These are phyloP conservation scores for Agrocybe praecox DNA, from an alignment of 768 basidiomycete genomes.

Conservation along the genomic window DNA sequence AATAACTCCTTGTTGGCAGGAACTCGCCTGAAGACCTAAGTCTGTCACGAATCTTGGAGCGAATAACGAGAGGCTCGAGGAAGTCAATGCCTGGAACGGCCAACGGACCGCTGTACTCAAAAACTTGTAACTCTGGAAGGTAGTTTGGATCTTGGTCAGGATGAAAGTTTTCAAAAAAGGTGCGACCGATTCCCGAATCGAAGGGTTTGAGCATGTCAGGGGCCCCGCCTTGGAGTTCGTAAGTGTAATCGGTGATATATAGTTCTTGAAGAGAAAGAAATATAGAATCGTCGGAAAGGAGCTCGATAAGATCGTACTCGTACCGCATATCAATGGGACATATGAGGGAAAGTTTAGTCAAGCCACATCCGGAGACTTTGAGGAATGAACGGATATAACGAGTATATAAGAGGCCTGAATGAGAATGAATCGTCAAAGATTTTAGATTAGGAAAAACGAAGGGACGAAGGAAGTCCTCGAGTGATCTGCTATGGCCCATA, in stretches of 20 bases:
- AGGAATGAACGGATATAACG: not conserved
- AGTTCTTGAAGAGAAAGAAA: not conserved
- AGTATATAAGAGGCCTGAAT: not conserved
- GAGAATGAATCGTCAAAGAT: not conserved
- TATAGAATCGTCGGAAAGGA: not conserved
- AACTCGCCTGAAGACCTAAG: not conserved
- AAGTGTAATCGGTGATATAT: not conserved
- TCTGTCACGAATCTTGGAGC: not conserved
- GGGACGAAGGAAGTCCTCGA: not conserved
- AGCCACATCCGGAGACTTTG: not conserved
- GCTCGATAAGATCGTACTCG: not conserved
- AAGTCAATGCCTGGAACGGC: not conserved
- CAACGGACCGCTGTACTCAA: not conserved
- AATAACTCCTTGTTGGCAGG: not conserved
- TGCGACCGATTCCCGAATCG: not conserved
- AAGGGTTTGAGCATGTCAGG: not conserved
- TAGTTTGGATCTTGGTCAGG: not conserved
- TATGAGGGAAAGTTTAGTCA: not conserved
- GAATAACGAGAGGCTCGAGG: not conserved
- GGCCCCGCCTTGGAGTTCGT: not conserved
- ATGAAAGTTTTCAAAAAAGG: not conserved
- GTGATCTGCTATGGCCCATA: not conserved
- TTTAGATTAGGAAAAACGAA: not conserved
- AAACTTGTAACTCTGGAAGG: not conserved
- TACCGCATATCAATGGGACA: not conserved